Base-by-base conservation (phyloP, 495 filamentous ascomycete genomes). In the Rostrohypoxylon terebratum region DNA sequence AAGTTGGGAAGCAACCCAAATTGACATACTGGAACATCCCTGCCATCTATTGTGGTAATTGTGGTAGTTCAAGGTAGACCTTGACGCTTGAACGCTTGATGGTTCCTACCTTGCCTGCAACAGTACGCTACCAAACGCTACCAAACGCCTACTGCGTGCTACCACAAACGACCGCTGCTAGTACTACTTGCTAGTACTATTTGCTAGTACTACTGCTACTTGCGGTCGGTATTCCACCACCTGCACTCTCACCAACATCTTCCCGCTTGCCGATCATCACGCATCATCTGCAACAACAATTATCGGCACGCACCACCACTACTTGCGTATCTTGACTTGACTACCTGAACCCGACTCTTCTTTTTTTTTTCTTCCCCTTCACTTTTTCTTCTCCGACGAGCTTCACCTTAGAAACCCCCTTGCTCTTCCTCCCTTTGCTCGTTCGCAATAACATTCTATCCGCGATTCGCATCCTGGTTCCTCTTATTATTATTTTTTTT, bases 271-370 rank as follows among this genome's bases (percentile, higher is more conserved):
- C 71, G 71, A 69, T 74, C 71, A 69, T 63, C 47, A 73, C 71
- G 71, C 71, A 73, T 73, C 71, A 73, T 66, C 71, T 69, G 62
- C 66, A 73, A 73, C 65, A 68, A 65, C 70, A 66, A 62, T 69
- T 66, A 73, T 69, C 62, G 61, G 62, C 65, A 69, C 48, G 50
- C 66, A 66, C 38, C 6, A 28, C 28, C 6, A 28, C 28, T 28
- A n/a, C n/a, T n/a, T n/a, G 36, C 65, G 28, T 66, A 53, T 59
- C 62, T 68, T 47, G 62, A 38, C 48, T 28, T 33, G 50, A 50
- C 50, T 59, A 23, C 62, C 57, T 62, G 34, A 57, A 57, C 62
- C 28, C 48, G 51, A 57, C 62, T 33, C 57, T 69, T 38, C 57
- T 66, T 57, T 23, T 44, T 57, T 63, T 42, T 1, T 10, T 4